These are phyloP conservation scores for Xylaria arbuscula DNA, from an alignment of 2,329 filamentous ascomycete species.

Conservation along the genomic window DNA sequence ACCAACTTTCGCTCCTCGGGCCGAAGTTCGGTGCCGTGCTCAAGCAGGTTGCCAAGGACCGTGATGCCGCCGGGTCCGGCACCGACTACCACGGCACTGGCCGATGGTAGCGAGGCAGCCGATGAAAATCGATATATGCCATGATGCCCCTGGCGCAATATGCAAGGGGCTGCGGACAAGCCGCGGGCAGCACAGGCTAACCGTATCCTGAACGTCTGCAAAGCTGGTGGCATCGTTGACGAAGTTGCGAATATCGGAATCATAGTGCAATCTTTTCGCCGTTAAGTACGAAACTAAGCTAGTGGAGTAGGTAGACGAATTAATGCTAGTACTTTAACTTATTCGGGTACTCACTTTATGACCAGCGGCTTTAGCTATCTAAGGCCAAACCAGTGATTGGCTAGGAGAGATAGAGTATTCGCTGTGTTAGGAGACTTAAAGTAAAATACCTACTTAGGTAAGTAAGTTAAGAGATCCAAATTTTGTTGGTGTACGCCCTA, in stretches of 20 bases:
- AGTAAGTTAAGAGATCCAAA: too few relatives aligned
- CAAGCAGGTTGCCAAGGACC: constrained; percentile 69
- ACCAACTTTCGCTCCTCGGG: constrained; percentile 57
- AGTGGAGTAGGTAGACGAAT: not conserved
- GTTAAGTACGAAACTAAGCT: constrained; percentile 10
- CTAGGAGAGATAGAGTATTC: not conserved
- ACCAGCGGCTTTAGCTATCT: not conserved
- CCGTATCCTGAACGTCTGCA: constrained; percentile 23
- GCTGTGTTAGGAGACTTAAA: not conserved
- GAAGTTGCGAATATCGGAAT: constrained; percentile 21
- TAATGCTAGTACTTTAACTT: not conserved
- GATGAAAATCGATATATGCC: constrained; percentile 53
- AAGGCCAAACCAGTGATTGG: constrained; percentile 5
- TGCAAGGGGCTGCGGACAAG: not conserved
- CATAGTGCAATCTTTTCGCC: constrained; percentile 1
- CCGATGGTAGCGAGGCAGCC: constrained; percentile 25
- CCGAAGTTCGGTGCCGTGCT: constrained; percentile 53
- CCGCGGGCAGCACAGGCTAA: constrained; percentile 16
- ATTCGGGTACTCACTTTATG: too few relatives aligned
- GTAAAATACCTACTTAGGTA: too few relatives aligned
- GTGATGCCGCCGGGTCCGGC: constrained; percentile 70
- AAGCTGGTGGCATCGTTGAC: constrained; percentile 28
- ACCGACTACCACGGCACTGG: constrained; percentile 65
- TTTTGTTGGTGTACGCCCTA: not conserved
- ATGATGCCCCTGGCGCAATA: constrained; percentile 18